Evolutionary conservation across 2,329 filamentous ascomycete genomes (phyloP).

Genomic region (Penicillium sp.): DNA sequence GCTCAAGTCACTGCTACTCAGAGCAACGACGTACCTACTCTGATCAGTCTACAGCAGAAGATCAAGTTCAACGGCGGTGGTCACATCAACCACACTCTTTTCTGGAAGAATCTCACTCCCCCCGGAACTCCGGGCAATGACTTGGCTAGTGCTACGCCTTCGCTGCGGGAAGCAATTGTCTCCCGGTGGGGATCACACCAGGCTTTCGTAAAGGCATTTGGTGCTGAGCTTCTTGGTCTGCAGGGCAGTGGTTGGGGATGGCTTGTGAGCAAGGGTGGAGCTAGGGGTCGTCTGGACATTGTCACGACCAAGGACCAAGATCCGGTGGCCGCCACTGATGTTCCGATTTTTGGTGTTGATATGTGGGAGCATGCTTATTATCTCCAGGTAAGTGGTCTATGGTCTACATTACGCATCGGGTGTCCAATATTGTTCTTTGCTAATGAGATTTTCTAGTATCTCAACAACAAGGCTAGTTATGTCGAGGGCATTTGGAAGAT

Average conservation of each 20-base stretch:
- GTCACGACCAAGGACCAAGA: conserved; percentile 88
- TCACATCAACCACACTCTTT: conserved; percentile 90
- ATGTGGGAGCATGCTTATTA: conserved; percentile 98
- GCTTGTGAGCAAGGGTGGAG: conserved; percentile 70
- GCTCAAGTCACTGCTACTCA: conserved; percentile 64
- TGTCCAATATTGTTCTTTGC: neutral
- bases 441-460: conserved; percentile 64
- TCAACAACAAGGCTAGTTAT: conserved; percentile 94
- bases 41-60: conserved; percentile 70
- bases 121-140: conserved; percentile 64
- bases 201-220: conserved; percentile 70
- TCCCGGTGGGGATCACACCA: conserved; percentile 72
- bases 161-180: conserved; percentile 66
- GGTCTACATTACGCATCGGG: neutral
- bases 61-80: conserved; percentile 91
- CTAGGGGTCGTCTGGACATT: conserved; percentile 68
- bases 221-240: conserved; percentile 68
- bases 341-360: conserved; percentile 80
- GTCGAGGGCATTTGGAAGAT: conserved; percentile 91
- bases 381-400: conserved; percentile 63
- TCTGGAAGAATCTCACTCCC: conserved; percentile 84
- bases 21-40: conserved; percentile 65
- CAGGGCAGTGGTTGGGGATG: conserved; percentile 90
- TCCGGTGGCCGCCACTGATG: conserved; percentile 74
- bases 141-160: conserved; percentile 60